phyloP scores from a whole-genome alignment of 2,329 filamentous ascomycete genomes.

The Aspergillus sergii region DNA sequence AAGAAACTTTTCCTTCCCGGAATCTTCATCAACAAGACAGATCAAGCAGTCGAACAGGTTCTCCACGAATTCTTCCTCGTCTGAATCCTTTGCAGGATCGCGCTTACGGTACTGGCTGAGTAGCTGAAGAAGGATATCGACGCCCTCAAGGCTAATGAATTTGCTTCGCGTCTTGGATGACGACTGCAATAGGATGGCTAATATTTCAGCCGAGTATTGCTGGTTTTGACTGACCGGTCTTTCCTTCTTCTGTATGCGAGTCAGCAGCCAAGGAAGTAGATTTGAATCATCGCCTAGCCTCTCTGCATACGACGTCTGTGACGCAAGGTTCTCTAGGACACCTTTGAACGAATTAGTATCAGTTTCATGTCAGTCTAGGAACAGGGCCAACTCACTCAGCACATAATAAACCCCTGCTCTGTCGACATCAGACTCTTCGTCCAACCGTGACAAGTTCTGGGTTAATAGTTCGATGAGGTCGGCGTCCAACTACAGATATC shows the following conservation, averaged over 20 bases:
- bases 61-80: constrained; percentile 94
- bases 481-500: constrained; percentile 40
- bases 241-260: constrained; percentile 71
- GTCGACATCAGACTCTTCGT: constrained; percentile 74
- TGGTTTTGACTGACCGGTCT: constrained; percentile 80
- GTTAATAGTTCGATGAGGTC: constrained; percentile 46
- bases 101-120: constrained; percentile 81
- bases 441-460: constrained; percentile 70
- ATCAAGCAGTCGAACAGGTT: constrained; percentile 88
- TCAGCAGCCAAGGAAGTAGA: constrained; percentile 76
- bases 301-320: constrained; percentile 68
- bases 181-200: constrained; percentile 84
- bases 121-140: constrained; percentile 80
- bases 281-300: constrained; percentile 69
- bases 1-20: constrained; percentile 78
- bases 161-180: constrained; percentile 66
- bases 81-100: constrained; percentile 80
- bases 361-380: background rate
- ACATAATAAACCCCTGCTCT: constrained; percentile 85
- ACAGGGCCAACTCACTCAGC: constrained; percentile 50
- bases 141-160: constrained; percentile 67
- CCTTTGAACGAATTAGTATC: constrained; percentile 35
- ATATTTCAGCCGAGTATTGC: constrained; percentile 88
- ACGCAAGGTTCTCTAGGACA: constrained; percentile 84
- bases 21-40: constrained; percentile 73